Conservation (phyloP, 2,329 filamentous ascomycete genomes). For the Colletotrichum australisinense region DNA sequence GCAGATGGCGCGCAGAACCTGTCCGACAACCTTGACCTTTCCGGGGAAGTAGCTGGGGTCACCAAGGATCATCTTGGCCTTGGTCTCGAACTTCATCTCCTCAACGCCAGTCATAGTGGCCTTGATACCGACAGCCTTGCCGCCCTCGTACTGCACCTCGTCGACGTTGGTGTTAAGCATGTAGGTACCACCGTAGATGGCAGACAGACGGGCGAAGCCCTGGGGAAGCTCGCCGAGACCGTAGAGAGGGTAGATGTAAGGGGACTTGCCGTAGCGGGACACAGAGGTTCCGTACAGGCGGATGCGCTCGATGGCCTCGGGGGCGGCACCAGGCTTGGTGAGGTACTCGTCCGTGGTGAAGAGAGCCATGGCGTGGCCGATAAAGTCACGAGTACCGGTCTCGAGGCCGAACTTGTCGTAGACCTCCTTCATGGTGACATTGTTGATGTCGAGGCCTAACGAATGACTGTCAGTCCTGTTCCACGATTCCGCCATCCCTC, state of each 20-base stretch:
- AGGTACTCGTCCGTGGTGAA: slow-evolving; percentile 93
- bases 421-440: slow-evolving; percentile 94
- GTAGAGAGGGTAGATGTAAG: slow-evolving; percentile 99
- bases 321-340: slow-evolving; percentile 75
- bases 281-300: slow-evolving; percentile 98
- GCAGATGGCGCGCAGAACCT: slow-evolving; percentile 96
- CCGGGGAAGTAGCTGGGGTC: slow-evolving; percentile 96
- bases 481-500: neutral
- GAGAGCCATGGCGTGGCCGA: slow-evolving; percentile 98
- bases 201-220: slow-evolving; percentile 95
- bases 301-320: slow-evolving; percentile 91
- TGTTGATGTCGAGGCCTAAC: slow-evolving; percentile 81
- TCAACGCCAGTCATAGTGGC: slow-evolving; percentile 94
- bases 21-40: slow-evolving; percentile 88
- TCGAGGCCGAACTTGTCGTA: slow-evolving; percentile 98
- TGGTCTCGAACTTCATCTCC: slow-evolving; percentile 96
- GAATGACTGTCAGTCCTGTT: neutral
- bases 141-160: slow-evolving; percentile 85
- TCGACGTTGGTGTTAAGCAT: slow-evolving; percentile 98
- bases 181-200: slow-evolving; percentile 98
- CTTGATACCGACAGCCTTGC: slow-evolving; percentile 94
- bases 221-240: slow-evolving; percentile 97
- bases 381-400: slow-evolving; percentile 89
- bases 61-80: slow-evolving; percentile 94
- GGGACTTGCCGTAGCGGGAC: slow-evolving; percentile 96